Percentiles rank a stretch among this genome's conserved stretches.
phyloP scores from a whole-genome alignment of 805 yeast species.

The Cyberlindnera mrakii region DNA sequence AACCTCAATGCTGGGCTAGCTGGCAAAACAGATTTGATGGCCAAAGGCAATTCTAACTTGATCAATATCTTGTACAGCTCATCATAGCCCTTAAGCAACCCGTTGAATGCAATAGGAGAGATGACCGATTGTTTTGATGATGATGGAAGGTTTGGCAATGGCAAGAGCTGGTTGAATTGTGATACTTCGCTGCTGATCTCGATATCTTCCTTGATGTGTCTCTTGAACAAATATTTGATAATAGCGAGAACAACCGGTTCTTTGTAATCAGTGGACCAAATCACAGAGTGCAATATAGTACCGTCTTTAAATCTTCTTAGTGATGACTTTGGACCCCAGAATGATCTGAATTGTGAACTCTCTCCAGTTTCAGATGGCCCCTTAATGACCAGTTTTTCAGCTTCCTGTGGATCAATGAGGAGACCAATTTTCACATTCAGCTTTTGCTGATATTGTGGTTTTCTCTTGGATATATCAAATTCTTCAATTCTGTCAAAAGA shows the following conservation, averaged over 20 bases:
- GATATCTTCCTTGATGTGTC: conserved; percentile 49
- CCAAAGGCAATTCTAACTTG: conserved; percentile 55
- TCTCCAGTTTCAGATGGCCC: conserved; percentile 68
- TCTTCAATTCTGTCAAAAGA: conserved; percentile 24
- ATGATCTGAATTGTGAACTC: conserved; percentile 62
- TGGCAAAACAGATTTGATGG: conserved; percentile 66
- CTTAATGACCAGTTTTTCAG: conserved; percentile 77
- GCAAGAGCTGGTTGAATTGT: conserved; percentile 46
- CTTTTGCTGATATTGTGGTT: conserved; percentile 32
- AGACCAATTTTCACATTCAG: conserved; percentile 51
- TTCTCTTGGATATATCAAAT: conserved; percentile 43
- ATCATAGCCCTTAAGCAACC: conserved; percentile 49
- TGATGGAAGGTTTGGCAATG: conserved; percentile 55
- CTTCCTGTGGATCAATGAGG: conserved; percentile 59
- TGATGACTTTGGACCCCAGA: conserved; percentile 88
- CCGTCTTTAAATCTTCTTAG: conserved; percentile 93
- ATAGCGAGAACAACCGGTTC: conserved; percentile 65
- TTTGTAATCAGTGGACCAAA: conserved; percentile 60
- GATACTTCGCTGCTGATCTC: conserved; percentile 30
- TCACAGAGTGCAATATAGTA: conserved; percentile 80
- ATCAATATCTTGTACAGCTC: conserved; percentile 46
- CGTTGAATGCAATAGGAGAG: conserved; percentile 36
- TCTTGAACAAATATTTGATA: conserved; percentile 51
- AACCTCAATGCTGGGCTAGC: conserved; percentile 70
- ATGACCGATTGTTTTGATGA: conserved; percentile 46